A percentile compares a stretch with the other conserved stretches of the same genome.
Evolutionary conservation across 2,329 filamentous ascomycete species (phyloP).

Genomic region (Aspergillus fumigatiaffinis): DNA sequence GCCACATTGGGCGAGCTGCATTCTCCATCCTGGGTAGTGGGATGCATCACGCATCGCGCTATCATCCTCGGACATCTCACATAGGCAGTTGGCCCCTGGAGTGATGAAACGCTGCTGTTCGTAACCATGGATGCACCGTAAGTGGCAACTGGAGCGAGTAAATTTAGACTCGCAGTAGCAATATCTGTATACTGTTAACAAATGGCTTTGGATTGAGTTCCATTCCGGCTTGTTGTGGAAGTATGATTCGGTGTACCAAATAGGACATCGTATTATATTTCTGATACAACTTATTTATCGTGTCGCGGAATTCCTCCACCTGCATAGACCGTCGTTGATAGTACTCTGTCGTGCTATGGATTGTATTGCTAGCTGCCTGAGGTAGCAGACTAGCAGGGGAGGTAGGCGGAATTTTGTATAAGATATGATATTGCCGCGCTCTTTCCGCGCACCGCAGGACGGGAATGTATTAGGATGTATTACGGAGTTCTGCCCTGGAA

Average conservation of each 20-base stretch:
- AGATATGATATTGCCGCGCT: not conserved
- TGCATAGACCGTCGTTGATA: not conserved
- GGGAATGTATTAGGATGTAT: not conserved
- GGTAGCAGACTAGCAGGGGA: not conserved
- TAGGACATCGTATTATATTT: not conserved
- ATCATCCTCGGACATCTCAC: not conserved
- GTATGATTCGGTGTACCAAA: not conserved
- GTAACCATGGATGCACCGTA: conserved; percentile 3
- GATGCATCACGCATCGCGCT: not conserved
- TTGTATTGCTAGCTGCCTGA: not conserved
- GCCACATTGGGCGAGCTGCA: conserved; percentile 24
- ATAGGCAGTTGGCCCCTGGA: not conserved
- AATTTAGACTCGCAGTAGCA: not conserved
- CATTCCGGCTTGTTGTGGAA: not conserved
- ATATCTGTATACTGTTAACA: not conserved
- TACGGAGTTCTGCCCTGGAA: not conserved
- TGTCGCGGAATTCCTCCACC: not conserved
- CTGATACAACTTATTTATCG: not conserved
- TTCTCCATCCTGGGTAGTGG: conserved; percentile 1
- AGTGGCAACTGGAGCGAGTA: conserved; percentile 13
- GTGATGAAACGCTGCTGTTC: not conserved
- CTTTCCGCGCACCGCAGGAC: not conserved
- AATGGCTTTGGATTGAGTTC: not conserved
- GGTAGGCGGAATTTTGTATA: not conserved
- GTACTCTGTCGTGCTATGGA: not conserved